These are phyloP conservation scores for Colletotrichum aenigma DNA, from an alignment of 2,329 filamentous ascomycete genomes.

Conservation along the genomic window DNA sequence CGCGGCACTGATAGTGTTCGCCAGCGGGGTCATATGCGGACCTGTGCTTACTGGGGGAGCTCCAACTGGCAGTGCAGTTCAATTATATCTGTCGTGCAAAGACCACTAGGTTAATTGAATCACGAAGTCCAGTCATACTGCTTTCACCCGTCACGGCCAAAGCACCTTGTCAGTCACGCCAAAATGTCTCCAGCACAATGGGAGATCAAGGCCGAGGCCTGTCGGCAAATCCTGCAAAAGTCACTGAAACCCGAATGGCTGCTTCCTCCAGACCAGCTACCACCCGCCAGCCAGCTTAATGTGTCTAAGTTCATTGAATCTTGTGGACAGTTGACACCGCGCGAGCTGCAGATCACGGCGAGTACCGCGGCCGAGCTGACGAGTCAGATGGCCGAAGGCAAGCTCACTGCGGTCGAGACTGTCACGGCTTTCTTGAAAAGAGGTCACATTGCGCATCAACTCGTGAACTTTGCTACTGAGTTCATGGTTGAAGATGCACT, in stretches of 20 bases:
- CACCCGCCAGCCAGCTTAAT: neutral
- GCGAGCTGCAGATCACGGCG: constrained; percentile 42
- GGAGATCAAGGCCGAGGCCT: neutral
- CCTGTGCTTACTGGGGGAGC: neutral
- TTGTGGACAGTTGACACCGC: constrained; percentile 33
- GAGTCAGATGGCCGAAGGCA: constrained; percentile 24
- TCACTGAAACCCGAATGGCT: constrained; percentile 5
- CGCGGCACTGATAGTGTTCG: neutral
- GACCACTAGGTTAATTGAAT: neutral
- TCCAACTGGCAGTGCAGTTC: neutral
- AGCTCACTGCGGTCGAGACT: constrained; percentile 36
- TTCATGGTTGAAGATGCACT: constrained; percentile 44
- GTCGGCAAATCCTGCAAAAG: neutral
- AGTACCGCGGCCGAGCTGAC: constrained; percentile 34
- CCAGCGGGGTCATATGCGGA: neutral
- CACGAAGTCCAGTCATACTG: neutral
- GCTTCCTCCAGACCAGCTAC: neutral
- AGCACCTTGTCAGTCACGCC: neutral
- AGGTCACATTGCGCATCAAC: constrained; percentile 52
- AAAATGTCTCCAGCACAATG: neutral
- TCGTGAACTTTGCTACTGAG: constrained; percentile 30
- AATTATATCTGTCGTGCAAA: neutral
- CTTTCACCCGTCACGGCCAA: neutral
- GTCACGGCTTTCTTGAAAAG: constrained; percentile 52
- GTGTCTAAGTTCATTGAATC: neutral